A percentile compares a stretch with the other conserved stretches of the same genome.
Evolutionary conservation across 169 alveolate genomes (phyloP).

Genomic region (Blepharisma undulans): DNA sequence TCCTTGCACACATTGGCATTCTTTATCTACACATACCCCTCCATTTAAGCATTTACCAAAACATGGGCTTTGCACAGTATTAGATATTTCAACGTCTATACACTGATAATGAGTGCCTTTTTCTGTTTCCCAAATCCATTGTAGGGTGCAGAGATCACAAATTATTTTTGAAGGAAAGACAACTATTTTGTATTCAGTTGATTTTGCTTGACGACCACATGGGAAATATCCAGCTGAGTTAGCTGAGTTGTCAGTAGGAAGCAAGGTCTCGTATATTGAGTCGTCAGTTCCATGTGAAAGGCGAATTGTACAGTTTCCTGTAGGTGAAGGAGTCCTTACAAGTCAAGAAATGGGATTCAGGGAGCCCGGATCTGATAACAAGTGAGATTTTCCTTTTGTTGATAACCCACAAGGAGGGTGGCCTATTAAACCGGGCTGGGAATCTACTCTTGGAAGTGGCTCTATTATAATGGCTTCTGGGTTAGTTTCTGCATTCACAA

Average conservation of each 20-base stretch:
- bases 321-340: background rate
- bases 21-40: background rate
- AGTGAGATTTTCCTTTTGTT: conserved; percentile 33
- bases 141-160: conserved; percentile 21
- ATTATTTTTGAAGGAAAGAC: background rate
- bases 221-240: background rate
- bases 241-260: background rate
- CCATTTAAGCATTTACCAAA: conserved; percentile 16
- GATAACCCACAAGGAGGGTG: conserved; percentile 1
- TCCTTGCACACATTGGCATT: conserved; percentile 14
- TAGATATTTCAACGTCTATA: background rate
- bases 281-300: background rate
- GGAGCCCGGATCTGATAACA: conserved; percentile 21
- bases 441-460: conserved; percentile 2
- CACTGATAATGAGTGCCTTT: conserved; percentile 11
- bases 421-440: background rate
- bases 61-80: background rate
- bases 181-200: background rate
- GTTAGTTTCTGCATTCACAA: background rate
- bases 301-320: background rate
- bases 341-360: conserved; percentile 7
- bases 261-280: background rate
- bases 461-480: conserved; percentile 21
- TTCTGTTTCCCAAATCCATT: conserved; percentile 24
- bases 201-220: background rate